Evolutionary conservation across 495 filamentous ascomycete species (phyloP), one percentile per base, ranked within the genome.

Genomic region (Astrocystis sublimbata): DNA sequence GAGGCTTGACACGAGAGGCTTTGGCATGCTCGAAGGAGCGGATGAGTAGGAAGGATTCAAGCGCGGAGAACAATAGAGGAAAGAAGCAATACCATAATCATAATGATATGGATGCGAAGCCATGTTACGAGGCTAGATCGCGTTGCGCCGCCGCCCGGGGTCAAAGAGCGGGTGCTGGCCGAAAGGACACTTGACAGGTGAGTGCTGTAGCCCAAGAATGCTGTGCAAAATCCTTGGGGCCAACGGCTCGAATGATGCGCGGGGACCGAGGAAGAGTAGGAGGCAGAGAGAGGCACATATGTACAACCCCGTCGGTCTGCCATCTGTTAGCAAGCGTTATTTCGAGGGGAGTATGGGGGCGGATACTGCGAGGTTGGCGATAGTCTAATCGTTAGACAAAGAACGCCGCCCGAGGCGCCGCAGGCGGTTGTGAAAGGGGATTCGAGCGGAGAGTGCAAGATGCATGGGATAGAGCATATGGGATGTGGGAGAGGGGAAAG

Each of bases 81-180:
- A 19, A 61, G 47, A 42, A 46, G 49, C 26, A 53, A 53, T 54
- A 58, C 35, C 35, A 50, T 60, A 30, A 35, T n/a, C n/a, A n/a
- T n/a, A n/a, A n/a, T n/a, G 38, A 63, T 63, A 62, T 33, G 54
- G 47, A 13, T 61, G 35, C 42, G 38, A 51, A 17, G 49, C 55
- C 41, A 53, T 61, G 47, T 35, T 53, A 45, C 47, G 43, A 53
- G 19, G 42, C 13, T 53, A 7, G 38, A 45, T 36, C 15, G 49
- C 45, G 38, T 26, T 26, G 23, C 28, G 58, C 33, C 58, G 35
- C 33, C 58, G 35, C 47, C 28, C 43, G 49, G 35, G 30, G 19
- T 53, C 47, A 61, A 61, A 53, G 36, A 53, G 38, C 26, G 38
- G 47, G 26, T 35, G 28, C 38, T 45, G 28, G 58, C 24, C 31